phyloP scores from a whole-genome alignment of 1,139 yeast species.

The Taphrina communis region DNA sequence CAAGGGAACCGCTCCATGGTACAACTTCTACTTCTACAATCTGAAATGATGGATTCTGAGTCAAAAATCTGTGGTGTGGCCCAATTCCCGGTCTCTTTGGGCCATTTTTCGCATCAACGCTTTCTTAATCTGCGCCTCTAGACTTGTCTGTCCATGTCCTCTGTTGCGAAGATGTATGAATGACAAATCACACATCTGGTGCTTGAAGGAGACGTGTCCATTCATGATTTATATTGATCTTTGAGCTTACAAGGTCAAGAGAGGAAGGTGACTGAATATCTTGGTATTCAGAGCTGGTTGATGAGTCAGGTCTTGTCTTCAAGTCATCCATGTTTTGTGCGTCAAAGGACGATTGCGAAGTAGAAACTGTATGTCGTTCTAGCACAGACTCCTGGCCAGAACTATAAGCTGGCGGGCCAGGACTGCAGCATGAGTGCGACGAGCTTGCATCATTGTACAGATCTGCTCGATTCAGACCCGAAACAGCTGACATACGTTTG shows the following conservation, averaged over 20 bases:
- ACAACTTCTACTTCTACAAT: too few relatives aligned
- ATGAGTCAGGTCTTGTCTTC: background rate
- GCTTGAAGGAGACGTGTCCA: slow-evolving; percentile 3
- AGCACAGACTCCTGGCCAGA: background rate
- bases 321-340: background rate
- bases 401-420: background rate
- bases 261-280: background rate
- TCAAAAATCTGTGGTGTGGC: too few relatives aligned
- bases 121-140: too few relatives aligned
- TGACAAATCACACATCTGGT: background rate
- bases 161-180: background rate
- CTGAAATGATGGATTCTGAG: too few relatives aligned
- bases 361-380: background rate
- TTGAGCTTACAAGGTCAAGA: background rate
- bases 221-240: background rate
- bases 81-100: too few relatives aligned
- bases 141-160: background rate
- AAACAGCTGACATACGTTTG: background rate
- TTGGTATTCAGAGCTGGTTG: slow-evolving; percentile 1
- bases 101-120: too few relatives aligned
- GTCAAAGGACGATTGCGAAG: background rate
- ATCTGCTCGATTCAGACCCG: background rate
- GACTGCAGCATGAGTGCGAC: background rate
- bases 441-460: background rate
- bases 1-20: too few relatives aligned